Evolutionary conservation across 352 stramenopile species (phyloP).

Genomic region (Phytopythium litorale): DNA sequence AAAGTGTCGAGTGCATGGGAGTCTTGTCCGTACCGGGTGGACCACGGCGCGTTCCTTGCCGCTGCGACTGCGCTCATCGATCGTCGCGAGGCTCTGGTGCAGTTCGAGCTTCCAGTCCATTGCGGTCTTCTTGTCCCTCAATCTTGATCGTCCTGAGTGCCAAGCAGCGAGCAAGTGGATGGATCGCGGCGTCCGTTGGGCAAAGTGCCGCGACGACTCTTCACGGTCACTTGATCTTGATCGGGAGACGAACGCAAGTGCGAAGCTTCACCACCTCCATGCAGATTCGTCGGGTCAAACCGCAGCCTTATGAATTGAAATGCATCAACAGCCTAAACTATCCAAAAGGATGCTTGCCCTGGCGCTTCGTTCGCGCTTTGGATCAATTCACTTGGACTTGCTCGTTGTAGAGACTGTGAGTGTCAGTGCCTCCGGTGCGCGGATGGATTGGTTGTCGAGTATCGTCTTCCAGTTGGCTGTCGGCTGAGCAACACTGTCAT

Average conservation of each 20-base stretch:
- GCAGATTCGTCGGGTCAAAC: not conserved
- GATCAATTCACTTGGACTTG: not conserved
- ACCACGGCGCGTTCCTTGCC: constrained; percentile 23
- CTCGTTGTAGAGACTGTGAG: constrained; percentile 6
- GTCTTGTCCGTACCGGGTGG: constrained; percentile 17
- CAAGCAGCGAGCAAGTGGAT: not conserved
- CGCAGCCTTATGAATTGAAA: not conserved
- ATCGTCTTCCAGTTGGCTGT: constrained; percentile 25
- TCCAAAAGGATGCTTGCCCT: not conserved
- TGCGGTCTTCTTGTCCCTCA: not conserved
- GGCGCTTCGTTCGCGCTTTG: not conserved
- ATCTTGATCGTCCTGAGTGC: not conserved
- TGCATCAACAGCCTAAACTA: not conserved
- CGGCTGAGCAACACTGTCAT: constrained; percentile 19
- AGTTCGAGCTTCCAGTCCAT: constrained; percentile 3
- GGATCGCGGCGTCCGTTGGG: constrained; percentile 3
- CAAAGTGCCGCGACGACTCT: not conserved
- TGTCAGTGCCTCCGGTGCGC: constrained; percentile 20
- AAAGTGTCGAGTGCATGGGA: not conserved
- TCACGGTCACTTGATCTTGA: not conserved
- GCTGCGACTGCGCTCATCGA: constrained; percentile 6
- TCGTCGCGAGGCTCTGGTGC: not conserved
- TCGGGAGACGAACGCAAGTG: not conserved
- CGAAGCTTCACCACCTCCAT: not conserved
- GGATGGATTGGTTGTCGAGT: constrained; percentile 29